These are phyloP conservation scores for Keqinozyma sinolaborantium DNA, from an alignment of 1,139 yeast species.

Conservation along the genomic window DNA sequence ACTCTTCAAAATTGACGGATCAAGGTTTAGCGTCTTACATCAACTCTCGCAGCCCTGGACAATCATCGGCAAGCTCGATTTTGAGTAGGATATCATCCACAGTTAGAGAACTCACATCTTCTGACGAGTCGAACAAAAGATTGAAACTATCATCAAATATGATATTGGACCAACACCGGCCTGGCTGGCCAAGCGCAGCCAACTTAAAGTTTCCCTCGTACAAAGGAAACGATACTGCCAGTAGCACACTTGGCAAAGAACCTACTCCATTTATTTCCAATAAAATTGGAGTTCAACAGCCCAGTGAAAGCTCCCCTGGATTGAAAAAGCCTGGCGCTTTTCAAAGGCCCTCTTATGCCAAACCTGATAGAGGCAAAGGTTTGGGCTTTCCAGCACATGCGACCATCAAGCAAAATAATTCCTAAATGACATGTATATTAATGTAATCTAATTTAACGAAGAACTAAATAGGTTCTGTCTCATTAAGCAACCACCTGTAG, in stretches of 20 bases:
- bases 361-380: slow-evolving; percentile 17
- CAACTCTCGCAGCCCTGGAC: slow-evolving; percentile 4
- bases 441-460: slow-evolving; percentile 2
- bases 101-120: slow-evolving; percentile 1
- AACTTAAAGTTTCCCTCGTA: slow-evolving; percentile 13
- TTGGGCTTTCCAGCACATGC: slow-evolving; percentile 21
- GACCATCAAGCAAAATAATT: slow-evolving; percentile 2
- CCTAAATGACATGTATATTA: slow-evolving; percentile 2
- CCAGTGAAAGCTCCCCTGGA: slow-evolving; percentile 15
- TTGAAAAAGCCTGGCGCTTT: slow-evolving; percentile 54
- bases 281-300: slow-evolving; percentile 14
- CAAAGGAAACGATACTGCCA: slow-evolving; percentile 4
- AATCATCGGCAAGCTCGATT: slow-evolving; percentile 2
- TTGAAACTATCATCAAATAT: slow-evolving; percentile 3
- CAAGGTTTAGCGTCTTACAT: no score
- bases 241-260: background rate
- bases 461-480: slow-evolving; percentile 27
- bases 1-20: slow-evolving; percentile 8
- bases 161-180: slow-evolving; percentile 2
- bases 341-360: slow-evolving; percentile 26
- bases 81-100: slow-evolving; percentile 1
- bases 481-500: slow-evolving; percentile 36
- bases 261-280: slow-evolving; percentile 36
- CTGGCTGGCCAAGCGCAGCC: slow-evolving; percentile 1
- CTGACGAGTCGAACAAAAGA: slow-evolving; percentile 4